These are phyloP conservation scores for Sambucus nigra DNA, from an alignment of 129 eudicot genomes.

Conservation along the genomic window DNA sequence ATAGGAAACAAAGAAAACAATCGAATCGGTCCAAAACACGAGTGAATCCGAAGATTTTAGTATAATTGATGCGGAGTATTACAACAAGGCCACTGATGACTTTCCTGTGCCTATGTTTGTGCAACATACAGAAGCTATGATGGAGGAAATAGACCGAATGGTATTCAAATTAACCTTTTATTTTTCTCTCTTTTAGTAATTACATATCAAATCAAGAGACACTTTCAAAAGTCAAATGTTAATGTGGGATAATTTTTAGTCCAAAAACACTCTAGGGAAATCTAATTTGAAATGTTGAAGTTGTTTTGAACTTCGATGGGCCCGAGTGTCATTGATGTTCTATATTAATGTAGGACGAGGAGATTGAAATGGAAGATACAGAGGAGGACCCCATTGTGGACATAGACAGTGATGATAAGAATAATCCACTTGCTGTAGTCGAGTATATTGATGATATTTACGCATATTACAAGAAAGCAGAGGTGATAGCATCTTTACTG, in stretches of 20 bases:
- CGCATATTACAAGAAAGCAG: slow-evolving; percentile 36
- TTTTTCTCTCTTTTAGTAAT: not conserved
- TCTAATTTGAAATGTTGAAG: no score
- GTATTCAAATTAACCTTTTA: slow-evolving; percentile 22
- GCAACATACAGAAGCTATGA: slow-evolving; percentile 85
- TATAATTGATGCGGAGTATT: slow-evolving; percentile 36
- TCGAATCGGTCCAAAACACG: no score
- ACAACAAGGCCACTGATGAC: slow-evolving; percentile 17
- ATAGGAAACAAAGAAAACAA: slow-evolving; percentile 37
- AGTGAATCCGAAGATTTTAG: slow-evolving; percentile 38
- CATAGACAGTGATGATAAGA: slow-evolving; percentile 48
- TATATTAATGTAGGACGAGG: slow-evolving; percentile 45
- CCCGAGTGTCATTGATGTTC: no score
- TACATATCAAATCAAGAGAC: no score
- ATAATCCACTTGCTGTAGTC: slow-evolving; percentile 47
- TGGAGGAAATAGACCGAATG: slow-evolving; percentile 73
- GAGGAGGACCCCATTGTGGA: slow-evolving; percentile 43
- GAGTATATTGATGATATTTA: slow-evolving; percentile 65
- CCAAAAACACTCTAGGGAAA: no score
- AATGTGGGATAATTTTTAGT: no score
- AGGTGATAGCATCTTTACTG: no score
- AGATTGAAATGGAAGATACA: slow-evolving; percentile 63
- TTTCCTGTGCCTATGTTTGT: slow-evolving; percentile 64
- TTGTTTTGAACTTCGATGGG: no score
- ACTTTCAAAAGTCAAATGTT: no score